A percentile compares a stretch with the other conserved stretches of the same genome.
phyloP scores from a whole-genome alignment of 192 early-diverging fungal genomes.

The Backusella tarrabulga region DNA sequence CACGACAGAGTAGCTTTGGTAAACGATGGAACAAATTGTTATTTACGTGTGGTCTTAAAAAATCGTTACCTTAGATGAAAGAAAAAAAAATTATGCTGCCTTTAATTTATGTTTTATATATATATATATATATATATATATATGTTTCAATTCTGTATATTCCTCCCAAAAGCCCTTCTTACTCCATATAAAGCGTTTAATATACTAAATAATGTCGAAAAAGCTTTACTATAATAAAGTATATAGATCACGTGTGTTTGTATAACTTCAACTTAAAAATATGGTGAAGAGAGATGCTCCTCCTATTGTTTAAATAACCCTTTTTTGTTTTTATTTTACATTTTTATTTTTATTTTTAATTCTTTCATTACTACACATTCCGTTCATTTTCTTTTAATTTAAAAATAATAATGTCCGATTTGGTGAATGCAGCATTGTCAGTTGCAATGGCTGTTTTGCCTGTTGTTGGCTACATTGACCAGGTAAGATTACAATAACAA shows the following conservation, averaged over 20 bases:
- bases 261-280: background rate
- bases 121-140: background rate
- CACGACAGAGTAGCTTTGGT: background rate
- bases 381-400: background rate
- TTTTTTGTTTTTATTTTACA: background rate
- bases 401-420: background rate
- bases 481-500: conserved; percentile 20
- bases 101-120: background rate
- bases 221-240: background rate
- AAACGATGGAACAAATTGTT: conserved; percentile 11
- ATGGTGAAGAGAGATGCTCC: background rate
- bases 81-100: background rate
- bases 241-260: background rate
- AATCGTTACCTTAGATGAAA: background rate
- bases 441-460: conserved; percentile 56
- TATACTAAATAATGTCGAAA: background rate
- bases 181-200: background rate
- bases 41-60: background rate
- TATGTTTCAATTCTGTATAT: background rate
- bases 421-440: conserved; percentile 24
- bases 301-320: background rate
- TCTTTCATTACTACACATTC: background rate
- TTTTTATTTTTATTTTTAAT: background rate
- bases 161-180: background rate
- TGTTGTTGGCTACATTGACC: conserved; percentile 57